A percentile compares a stretch with the other conserved stretches of the same genome.
Evolutionary conservation across 306 rosid species (phyloP).

Genomic region (Sechiopsis laciniata): DNA sequence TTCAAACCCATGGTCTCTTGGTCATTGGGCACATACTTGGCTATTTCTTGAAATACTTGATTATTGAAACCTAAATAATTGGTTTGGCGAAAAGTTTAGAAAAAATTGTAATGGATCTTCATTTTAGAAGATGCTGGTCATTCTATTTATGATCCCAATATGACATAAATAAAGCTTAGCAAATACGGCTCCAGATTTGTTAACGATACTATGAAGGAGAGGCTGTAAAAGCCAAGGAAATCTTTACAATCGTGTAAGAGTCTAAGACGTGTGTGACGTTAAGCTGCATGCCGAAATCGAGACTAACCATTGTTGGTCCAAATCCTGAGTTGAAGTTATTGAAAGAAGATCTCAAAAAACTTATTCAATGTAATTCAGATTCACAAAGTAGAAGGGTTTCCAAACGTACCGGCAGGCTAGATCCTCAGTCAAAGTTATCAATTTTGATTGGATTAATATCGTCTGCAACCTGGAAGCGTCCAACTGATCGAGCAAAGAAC

Average conservation of each 20-base stretch:
- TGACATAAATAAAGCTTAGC: background rate
- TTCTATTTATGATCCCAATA: background rate
- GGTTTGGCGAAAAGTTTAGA: background rate
- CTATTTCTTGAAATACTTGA: no score
- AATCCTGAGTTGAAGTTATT: background rate
- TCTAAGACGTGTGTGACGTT: background rate
- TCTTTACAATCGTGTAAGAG: background rate
- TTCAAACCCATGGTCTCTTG: no score
- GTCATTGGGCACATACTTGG: no score
- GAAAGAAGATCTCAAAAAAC: background rate
- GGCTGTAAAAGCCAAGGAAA: background rate
- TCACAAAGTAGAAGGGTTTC: background rate
- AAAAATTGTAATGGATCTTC: background rate
- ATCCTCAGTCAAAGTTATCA: constrained; percentile 51
- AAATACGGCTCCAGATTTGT: background rate
- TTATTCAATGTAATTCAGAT: background rate
- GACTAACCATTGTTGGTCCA: constrained; percentile 1
- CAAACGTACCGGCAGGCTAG: constrained; percentile 20
- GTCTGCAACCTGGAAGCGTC: constrained; percentile 73
- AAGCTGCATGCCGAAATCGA: constrained; percentile 1
- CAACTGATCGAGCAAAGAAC: constrained; percentile 83
- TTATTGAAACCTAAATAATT: background rate
- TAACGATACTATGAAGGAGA: background rate
- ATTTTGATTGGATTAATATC: constrained; percentile 71
- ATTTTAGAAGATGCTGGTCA: background rate